Conservation (phyloP, 2,329 filamentous ascomycete species). For the Cytospora paraplurivora region DNA sequence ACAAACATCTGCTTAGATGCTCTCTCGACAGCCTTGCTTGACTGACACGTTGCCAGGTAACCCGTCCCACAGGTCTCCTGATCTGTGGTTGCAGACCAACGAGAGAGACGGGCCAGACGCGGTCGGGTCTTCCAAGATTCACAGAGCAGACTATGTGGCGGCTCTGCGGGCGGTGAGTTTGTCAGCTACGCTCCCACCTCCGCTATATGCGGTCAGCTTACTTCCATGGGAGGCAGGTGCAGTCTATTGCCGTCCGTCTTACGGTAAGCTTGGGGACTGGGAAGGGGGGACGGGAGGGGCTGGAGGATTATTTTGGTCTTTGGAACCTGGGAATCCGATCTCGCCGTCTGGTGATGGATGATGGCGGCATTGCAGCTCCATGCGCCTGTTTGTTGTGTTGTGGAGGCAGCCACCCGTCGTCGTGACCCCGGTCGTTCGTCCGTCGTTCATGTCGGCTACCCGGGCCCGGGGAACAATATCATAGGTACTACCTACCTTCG, state of each 20-base stretch:
- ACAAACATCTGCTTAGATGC: neutral
- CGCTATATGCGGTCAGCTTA: conserved; percentile 21
- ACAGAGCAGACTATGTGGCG: conserved; percentile 15
- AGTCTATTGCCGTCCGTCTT: conserved; percentile 15
- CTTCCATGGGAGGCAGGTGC: neutral
- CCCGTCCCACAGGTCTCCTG: neutral
- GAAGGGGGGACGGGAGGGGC: no score
- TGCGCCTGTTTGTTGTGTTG: neutral
- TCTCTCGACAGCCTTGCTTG: neutral
- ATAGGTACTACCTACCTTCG: neutral
- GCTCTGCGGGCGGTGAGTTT: conserved; percentile 7
- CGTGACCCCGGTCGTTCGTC: neutral
- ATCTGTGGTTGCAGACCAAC: neutral
- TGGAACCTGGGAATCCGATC: neutral
- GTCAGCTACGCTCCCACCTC: neutral
- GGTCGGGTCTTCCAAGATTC: neutral
- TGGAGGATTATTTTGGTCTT: neutral
- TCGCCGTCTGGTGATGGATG: neutral
- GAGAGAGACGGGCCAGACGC: neutral
- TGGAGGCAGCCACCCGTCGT: neutral
- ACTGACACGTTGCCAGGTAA: neutral
- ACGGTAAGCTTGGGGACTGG: conserved; percentile 1
- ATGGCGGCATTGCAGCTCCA: neutral
- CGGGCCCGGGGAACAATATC: neutral
- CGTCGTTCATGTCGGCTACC: neutral